Percentiles rank a stretch among this genome's conserved stretches.
Evolutionary conservation across 768 basidiomycete genomes (phyloP).

Genomic region (Exidia glandulosa): DNA sequence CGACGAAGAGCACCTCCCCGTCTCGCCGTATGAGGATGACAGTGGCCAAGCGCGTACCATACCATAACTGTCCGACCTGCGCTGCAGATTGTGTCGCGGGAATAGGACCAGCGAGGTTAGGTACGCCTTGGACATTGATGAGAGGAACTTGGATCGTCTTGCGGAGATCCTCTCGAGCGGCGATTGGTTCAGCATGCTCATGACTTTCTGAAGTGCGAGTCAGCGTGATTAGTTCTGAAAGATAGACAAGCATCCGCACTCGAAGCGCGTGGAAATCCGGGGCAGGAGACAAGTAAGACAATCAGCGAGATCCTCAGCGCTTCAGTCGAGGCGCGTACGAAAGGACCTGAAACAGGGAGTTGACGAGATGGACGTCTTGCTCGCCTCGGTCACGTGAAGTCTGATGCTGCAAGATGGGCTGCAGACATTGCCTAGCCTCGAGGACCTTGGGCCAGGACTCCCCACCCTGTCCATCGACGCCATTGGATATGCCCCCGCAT

Average conservation of each 20-base stretch:
- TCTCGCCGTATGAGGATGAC: conserved; percentile 52
- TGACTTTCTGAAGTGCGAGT: background rate
- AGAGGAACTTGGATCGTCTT: conserved; percentile 52
- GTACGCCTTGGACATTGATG: background rate
- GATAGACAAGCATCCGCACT: no score
- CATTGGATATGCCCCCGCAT: conserved; percentile 53
- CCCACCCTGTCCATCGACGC: conserved; percentile 56
- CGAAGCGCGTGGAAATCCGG: no score
- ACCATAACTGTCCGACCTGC: conserved; percentile 17
- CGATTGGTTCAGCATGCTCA: conserved; percentile 11
- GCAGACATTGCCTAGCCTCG: conserved; percentile 41
- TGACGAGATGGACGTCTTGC: conserved; percentile 43
- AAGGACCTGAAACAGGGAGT: conserved; percentile 53
- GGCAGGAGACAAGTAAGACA: no score
- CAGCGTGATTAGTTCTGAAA: background rate
- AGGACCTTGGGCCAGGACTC: conserved; percentile 66
- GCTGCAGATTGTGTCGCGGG: background rate
- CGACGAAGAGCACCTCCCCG: conserved; percentile 54
- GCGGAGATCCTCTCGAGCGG: conserved; percentile 41
- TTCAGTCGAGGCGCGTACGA: conserved; percentile 48
- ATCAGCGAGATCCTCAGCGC: background rate
- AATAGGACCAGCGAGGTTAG: conserved; percentile 24
- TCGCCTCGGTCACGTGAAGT: conserved; percentile 15
- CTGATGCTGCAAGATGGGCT: background rate
- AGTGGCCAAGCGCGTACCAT: conserved; percentile 67